Conservation (phyloP, 73 alveolate species). For the Paramecium primaurelia region DNA sequence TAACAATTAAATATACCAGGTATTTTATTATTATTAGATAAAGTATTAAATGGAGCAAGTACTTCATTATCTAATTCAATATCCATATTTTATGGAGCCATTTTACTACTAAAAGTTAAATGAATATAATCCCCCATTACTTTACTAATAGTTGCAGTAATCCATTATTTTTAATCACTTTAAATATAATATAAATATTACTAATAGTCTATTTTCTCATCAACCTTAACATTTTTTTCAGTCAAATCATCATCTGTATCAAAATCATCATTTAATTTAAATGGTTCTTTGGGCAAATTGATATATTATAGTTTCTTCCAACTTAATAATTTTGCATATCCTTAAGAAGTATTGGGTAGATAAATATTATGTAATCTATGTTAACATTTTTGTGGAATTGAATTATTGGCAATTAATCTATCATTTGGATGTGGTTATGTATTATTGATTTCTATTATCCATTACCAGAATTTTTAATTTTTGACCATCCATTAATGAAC, state of each 20-base stretch:
- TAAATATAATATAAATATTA: background rate
- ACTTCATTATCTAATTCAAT: slow-evolving; percentile 18
- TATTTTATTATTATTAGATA: background rate
- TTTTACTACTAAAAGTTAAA: background rate
- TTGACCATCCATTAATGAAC: background rate
- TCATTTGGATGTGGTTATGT: background rate
- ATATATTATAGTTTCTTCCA: slow-evolving; percentile 19
- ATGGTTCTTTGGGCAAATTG: background rate
- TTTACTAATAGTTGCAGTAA: background rate
- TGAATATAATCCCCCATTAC: slow-evolving; percentile 14
- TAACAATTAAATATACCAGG: background rate
- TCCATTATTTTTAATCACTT: slow-evolving; percentile 21
- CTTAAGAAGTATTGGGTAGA: background rate
- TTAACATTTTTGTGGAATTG: background rate
- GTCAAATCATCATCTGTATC: slow-evolving; percentile 48
- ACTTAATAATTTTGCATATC: background rate
- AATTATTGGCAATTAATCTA: background rate
- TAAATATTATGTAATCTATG: slow-evolving; percentile 42
- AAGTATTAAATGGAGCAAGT: background rate
- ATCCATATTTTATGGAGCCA: background rate
- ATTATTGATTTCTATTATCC: background rate
- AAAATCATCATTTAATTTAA: background rate
- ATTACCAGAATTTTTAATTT: background rate
- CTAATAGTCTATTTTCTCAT: slow-evolving; percentile 32
- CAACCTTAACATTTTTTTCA: background rate